Base-by-base conservation (phyloP, 768 basidiomycete species). In the Cystofilobasidium ferigula region DNA sequence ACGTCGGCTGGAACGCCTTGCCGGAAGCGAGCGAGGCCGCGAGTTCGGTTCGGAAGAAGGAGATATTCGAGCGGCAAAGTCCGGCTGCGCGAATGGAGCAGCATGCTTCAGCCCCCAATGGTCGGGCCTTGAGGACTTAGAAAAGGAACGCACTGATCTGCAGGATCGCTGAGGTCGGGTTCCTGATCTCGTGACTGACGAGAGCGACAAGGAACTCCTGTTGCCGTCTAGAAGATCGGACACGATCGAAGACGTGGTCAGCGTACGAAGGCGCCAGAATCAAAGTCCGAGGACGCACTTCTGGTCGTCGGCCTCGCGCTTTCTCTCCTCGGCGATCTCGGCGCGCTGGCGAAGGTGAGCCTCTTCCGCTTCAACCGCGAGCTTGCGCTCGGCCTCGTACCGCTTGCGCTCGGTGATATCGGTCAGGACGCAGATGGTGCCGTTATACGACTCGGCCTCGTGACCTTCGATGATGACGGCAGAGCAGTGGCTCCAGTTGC, bases 171-270 rank as follows among this genome's bases (percentile, higher is more conserved):
- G 48, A 54, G 4, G 61, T 58, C 0, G 64, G 64, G 43, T 66
- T 66, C 20, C 64, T n/a, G 18, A 61, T 42, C 30, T 66, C 64
- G 64, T 66, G 64, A 28, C 42, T 48, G 48, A 61, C 51, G 12
- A 66, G 34, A 2, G 57, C 42, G 36, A 66, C 57, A 5, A 64
- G 43, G 42, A 64, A 61, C 40, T 66, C 64, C 32, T 66, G 64
- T 30, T 66, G 64, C 22, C 60, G 35, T 34, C 43, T 30, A 45
- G 12, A 6, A 24, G 30, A 45, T 22, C 26, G 13, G 8, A 24
- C 9, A 30, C 9, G 34, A 24, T 12, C 10, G 30, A 30, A 14
- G 9, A 30, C 34, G 26, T 13, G 34, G 35, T 53, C 56, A 34
- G 22, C 24, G 8, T 22, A 12, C 48, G 13, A 20, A 42, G 9